Evolutionary conservation across 306 rosid genomes (phyloP).

Genomic region (Prunus mira): DNA sequence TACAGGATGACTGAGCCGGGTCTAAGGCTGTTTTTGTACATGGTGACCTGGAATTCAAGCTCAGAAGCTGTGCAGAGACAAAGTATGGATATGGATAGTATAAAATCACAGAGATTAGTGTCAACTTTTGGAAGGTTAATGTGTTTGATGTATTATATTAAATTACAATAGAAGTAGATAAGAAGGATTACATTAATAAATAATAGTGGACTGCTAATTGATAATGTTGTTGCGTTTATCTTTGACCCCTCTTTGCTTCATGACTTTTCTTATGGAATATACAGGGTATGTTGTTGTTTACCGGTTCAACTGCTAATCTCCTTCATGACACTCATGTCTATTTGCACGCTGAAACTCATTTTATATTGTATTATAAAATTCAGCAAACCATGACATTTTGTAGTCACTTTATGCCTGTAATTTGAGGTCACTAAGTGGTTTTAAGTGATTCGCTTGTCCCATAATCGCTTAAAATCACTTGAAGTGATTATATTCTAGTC

Average conservation of each 20-base stretch:
- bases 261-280: not conserved
- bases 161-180: not conserved
- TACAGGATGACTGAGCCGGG: slow-evolving; percentile 14
- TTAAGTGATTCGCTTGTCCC: too few species aligned
- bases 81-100: not conserved
- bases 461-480: too few species aligned
- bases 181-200: slow-evolving; percentile 4
- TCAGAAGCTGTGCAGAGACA: not conserved
- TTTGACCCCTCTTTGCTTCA: not conserved
- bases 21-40: slow-evolving; percentile 17
- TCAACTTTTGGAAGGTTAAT: slow-evolving; percentile 2
- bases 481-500: too few species aligned
- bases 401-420: too few species aligned
- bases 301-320: too few species aligned
- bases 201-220: slow-evolving; percentile 3
- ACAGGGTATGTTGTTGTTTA: too few species aligned
- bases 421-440: too few species aligned
- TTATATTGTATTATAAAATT: not conserved
- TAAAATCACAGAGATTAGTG: not conserved
- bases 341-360: too few species aligned
- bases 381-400: not conserved
- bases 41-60: slow-evolving; percentile 9
- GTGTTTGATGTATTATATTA: not conserved
- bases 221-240: not conserved
- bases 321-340: too few species aligned